A percentile compares a stretch with the other conserved stretches of the same genome.
These are phyloP conservation scores for Microcos paniculata DNA, from an alignment of 345 rosid genomes.

Conservation along the genomic window DNA sequence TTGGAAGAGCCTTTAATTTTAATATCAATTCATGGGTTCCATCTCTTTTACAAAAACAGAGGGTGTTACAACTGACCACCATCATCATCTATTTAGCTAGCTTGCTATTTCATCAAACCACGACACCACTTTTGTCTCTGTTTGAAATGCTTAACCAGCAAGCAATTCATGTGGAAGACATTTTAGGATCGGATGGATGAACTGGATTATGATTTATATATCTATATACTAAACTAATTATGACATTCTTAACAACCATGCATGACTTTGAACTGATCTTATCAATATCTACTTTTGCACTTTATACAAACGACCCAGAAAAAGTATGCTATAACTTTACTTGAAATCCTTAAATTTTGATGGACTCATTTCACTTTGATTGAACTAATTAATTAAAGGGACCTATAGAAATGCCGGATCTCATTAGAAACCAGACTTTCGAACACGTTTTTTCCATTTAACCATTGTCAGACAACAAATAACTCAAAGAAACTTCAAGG, in stretches of 20 bases:
- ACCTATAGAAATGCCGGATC: neutral
- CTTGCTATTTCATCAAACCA: conserved; percentile 9
- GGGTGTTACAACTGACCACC: conserved; percentile 8
- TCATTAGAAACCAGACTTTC: neutral
- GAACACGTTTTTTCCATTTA: neutral
- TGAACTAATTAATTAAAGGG: neutral
- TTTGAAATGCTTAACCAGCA: neutral
- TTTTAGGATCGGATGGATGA: neutral
- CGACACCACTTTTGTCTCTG: neutral
- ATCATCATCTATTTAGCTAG: neutral
- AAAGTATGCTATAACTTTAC: neutral
- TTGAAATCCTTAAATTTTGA: neutral
- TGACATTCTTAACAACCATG: neutral
- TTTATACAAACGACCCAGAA: neutral
- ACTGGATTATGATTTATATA: neutral
- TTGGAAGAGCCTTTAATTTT: neutral
- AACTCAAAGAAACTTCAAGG: neutral
- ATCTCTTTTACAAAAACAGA: neutral
- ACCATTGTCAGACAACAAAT: neutral
- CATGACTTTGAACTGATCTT: neutral
- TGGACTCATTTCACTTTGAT: neutral
- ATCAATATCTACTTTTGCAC: conserved; percentile 3
- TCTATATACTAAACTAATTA: neutral
- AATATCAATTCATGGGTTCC: conserved; percentile 1
- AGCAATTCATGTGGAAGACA: neutral